Conservation (phyloP, 2,329 filamentous ascomycete genomes). For the Fusarium sp. region DNA sequence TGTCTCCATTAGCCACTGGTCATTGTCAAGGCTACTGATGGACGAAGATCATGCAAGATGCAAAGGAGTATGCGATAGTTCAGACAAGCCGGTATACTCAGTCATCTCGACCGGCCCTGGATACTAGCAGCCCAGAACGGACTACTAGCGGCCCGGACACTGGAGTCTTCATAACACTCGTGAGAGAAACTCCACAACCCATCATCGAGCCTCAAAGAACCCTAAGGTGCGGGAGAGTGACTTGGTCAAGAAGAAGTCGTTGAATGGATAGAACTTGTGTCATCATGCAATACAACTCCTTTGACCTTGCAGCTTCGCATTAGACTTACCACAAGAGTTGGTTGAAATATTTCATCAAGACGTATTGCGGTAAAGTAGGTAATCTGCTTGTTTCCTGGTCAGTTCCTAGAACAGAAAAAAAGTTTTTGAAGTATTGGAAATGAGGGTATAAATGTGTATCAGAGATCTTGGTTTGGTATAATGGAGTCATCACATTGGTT, state of each 20-base stretch:
- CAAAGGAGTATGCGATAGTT: slow-evolving; percentile 29
- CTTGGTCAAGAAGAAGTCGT: slow-evolving; percentile 75
- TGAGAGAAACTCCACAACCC: slow-evolving; percentile 77
- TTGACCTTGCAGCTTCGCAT: neutral
- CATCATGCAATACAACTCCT: slow-evolving; percentile 49
- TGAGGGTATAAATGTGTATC: slow-evolving; percentile 51
- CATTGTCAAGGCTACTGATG: neutral
- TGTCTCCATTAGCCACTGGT: slow-evolving; percentile 29
- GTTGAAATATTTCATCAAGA: too few relatives aligned
- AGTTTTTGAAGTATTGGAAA: neutral
- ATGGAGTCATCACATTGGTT: slow-evolving; percentile 72
- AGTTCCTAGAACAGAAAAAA: slow-evolving; percentile 14
- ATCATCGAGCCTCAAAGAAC: slow-evolving; percentile 63
- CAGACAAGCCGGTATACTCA: slow-evolving; percentile 79
- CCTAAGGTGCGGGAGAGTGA: slow-evolving; percentile 79
- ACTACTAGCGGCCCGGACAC: slow-evolving; percentile 60
- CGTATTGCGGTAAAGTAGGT: neutral
- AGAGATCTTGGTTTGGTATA: slow-evolving; percentile 75
- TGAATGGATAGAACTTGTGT: slow-evolving; percentile 79
- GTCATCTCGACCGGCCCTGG: slow-evolving; percentile 69
- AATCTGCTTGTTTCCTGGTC: slow-evolving; percentile 16
- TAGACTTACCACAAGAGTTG: slow-evolving; percentile 26
- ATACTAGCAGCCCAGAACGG: slow-evolving; percentile 65
- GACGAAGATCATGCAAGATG: slow-evolving; percentile 1
- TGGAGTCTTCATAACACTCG: slow-evolving; percentile 69